A percentile compares a stretch with the other conserved stretches of the same genome.
These are phyloP conservation scores for Chenopodium quinoa DNA, from an alignment of 148 eudicot species.

Conservation along the genomic window DNA sequence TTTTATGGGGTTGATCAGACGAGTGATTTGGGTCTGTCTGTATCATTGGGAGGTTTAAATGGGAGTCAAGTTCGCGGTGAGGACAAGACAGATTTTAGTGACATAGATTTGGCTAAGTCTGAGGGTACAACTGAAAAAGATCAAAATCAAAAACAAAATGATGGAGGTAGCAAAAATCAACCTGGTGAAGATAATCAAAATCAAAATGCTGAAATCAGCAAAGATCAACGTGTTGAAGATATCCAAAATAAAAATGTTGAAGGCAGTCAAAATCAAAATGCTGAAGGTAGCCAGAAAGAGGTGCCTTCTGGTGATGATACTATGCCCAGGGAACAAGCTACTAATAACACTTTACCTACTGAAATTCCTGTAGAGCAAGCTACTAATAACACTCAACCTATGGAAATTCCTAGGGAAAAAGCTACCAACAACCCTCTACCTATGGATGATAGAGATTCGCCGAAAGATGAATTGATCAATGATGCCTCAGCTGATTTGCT, in stretches of 20 bases:
- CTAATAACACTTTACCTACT: neutral
- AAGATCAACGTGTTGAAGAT: neutral
- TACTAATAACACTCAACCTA: neutral
- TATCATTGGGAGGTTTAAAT: conserved; percentile 22
- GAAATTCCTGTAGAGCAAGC: conserved; percentile 2
- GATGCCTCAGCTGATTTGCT: conserved; percentile 8
- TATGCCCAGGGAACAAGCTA: conserved; percentile 1
- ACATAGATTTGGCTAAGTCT: neutral
- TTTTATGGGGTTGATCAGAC: conserved; percentile 51
- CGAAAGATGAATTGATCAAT: neutral
- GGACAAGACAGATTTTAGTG: neutral
- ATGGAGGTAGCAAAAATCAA: conserved; percentile 2
- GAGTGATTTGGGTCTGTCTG: conserved; percentile 14
- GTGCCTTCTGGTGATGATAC: conserved; percentile 6
- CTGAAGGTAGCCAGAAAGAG: neutral
- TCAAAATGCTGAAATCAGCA: neutral
- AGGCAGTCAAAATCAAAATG: neutral
- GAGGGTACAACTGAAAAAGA: neutral
- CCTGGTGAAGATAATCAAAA: neutral
- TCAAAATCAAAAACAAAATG: neutral
- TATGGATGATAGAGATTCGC: neutral
- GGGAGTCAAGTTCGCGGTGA: conserved; percentile 8
- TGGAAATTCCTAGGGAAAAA: neutral
- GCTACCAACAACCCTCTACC: neutral
- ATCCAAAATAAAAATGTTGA: conserved; percentile 4